Percentiles rank a stretch among this genome's conserved stretches.
phyloP scores from a whole-genome alignment of 768 basidiomycete genomes.

The Hydnum rufescens region DNA sequence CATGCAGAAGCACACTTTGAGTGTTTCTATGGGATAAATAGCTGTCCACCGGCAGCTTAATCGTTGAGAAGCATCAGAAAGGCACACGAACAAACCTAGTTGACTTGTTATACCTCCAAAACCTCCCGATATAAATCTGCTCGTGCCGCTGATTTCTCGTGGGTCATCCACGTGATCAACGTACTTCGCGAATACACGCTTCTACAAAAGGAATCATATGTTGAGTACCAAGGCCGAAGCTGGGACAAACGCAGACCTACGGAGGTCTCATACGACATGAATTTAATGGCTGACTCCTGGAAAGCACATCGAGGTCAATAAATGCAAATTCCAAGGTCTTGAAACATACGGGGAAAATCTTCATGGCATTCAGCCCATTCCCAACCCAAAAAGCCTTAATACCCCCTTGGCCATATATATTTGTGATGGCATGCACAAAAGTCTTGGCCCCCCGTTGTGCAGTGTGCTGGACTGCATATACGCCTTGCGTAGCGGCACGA shows the following conservation, averaged over 20 bases:
- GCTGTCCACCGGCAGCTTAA: conserved; percentile 36
- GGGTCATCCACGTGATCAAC: conserved; percentile 81
- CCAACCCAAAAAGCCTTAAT: conserved; percentile 95
- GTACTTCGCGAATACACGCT: conserved; percentile 83
- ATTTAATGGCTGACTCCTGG: conserved; percentile 90
- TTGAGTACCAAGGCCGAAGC: conserved; percentile 6
- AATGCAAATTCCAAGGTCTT: not conserved
- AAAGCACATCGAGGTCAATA: not conserved
- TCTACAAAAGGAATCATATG: conserved; percentile 28
- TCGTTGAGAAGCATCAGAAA: conserved; percentile 4
- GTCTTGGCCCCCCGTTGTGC: conserved; percentile 23
- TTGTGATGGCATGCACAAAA: conserved; percentile 11
- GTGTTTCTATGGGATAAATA: conserved; percentile 91
- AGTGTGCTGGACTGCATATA: conserved; percentile 6
- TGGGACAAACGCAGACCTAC: conserved; percentile 25
- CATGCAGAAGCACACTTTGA: conserved; percentile 38
- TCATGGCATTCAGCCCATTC: conserved; percentile 72
- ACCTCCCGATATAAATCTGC: conserved; percentile 88
- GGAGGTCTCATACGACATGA: conserved; percentile 84
- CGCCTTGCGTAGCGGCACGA: conserved; percentile 25
- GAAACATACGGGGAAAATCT: conserved; percentile 58
- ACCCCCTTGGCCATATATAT: conserved; percentile 81
- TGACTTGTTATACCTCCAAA: conserved; percentile 90
- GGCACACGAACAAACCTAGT: conserved; percentile 36
- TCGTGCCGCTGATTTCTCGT: conserved; percentile 72